Evolutionary conservation across 208 protist genomes (phyloP).

Genomic region (Leishmania guyanensis): DNA sequence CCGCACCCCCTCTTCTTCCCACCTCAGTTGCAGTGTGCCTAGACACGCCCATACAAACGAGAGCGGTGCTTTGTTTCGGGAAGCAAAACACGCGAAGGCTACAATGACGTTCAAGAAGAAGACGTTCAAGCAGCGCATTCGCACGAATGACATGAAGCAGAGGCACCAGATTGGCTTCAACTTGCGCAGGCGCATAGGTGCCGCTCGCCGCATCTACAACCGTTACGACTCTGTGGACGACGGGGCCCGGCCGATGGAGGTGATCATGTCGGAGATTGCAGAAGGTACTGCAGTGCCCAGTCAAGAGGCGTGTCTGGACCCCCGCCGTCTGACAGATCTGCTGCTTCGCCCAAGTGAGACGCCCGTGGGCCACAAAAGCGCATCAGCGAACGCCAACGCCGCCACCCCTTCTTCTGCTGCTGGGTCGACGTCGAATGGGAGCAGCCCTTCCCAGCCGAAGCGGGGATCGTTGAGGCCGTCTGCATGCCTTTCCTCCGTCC

Average conservation of each 20-base stretch:
- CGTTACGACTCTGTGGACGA: conserved; percentile 68
- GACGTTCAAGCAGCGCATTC: conserved; percentile 84
- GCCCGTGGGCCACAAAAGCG: background rate
- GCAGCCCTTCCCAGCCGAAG: background rate
- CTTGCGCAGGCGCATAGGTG: conserved; percentile 71
- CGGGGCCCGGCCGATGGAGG: conserved; percentile 56
- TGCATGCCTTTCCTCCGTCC: background rate
- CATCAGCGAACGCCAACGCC: background rate
- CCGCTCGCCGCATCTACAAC: conserved; percentile 52
- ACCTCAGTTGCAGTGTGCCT: background rate
- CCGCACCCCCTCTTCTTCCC: background rate
- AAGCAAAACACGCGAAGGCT: background rate
- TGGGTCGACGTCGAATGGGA: background rate
- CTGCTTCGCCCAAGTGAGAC: conserved; percentile 36
- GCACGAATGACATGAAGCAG: conserved; percentile 75
- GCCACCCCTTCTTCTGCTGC: background rate
- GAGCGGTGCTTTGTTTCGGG: background rate
- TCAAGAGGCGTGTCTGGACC: conserved; percentile 62
- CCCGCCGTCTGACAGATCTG: conserved; percentile 76
- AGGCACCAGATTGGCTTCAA: conserved; percentile 52
- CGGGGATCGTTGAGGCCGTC: background rate
- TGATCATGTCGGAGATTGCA: conserved; percentile 65
- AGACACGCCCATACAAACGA: background rate
- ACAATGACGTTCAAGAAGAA: conserved; percentile 49
- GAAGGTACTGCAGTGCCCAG: conserved; percentile 62